Base-by-base conservation (phyloP, 2,329 filamentous ascomycete species). In the Polychaeton citri region DNA sequence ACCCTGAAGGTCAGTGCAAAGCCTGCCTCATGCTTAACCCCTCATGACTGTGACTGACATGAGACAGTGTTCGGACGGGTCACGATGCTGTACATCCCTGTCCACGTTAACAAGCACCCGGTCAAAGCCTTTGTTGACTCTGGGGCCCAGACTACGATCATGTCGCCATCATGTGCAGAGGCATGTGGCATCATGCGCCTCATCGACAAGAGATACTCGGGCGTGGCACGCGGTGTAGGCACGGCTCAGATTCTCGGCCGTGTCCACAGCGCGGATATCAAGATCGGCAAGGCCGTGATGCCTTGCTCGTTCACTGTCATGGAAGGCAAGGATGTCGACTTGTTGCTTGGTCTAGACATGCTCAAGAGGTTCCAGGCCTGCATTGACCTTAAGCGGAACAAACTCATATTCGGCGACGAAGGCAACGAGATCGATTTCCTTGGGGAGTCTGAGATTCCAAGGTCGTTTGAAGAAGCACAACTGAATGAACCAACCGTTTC, bases 221-320 rank as follows among this genome's bases (percentile, higher is more conserved):
- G 90, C 43, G 80, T 96, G 36, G 90, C 90, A 30, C 80, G 82
- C 41, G 90, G 90, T 43, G 90, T 98, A 2, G 90, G 90, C 36
- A 96, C 90, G 1, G 90, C 90, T 17, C 81, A 79, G 39, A 96
- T 98, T 48, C 78, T 98, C 15, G 90, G 90, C 20, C 83, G 90
- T 35, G 90, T 98, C 3, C 90, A 98, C 59, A 85, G 84, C 16
- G 90, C 90, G 7, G 85, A 88, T 59, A 92, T 98, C 60, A 88
- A 84, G 60, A 90, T 98, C 47, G 90, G 88, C 36, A 76, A 72
- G 30, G 74, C 88, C 43, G 86, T 85, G 55, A 68, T 98, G 48
- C 80, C 88, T 2, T 96, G 87, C 63, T 90, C 86, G 40, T 98
- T 98, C 59, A 98, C 90, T 3, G 90, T 98, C 53, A 98, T 98